These are phyloP conservation scores for Fulvia fulva DNA, from an alignment of 2,329 filamentous ascomycete species.

Conservation along the genomic window DNA sequence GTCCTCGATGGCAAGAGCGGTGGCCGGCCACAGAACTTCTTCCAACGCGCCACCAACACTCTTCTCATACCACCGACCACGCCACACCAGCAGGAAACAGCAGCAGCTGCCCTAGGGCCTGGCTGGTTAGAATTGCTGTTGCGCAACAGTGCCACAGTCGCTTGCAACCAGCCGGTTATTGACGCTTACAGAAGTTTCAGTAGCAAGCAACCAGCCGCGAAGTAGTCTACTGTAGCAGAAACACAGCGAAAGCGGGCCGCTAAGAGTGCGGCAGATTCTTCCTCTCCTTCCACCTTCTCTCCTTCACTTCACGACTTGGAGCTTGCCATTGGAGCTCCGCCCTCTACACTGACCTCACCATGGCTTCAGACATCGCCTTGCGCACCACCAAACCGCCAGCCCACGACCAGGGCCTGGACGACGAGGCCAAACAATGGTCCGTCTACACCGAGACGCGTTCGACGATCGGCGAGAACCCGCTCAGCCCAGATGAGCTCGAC, in stretches of 20 bases:
- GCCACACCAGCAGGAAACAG: no score
- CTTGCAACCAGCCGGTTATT: no score
- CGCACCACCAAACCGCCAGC: background rate
- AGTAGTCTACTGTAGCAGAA: background rate
- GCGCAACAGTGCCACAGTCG: no score
- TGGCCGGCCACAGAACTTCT: no score
- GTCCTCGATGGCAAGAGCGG: no score
- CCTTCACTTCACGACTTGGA: background rate
- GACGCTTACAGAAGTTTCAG: no score
- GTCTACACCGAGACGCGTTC: slow-evolving; percentile 30
- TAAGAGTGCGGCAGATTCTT: background rate
- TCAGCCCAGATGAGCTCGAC: slow-evolving; percentile 62
- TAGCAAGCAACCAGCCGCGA: no score
- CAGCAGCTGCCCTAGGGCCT: no score
- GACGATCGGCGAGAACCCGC: slow-evolving; percentile 45
- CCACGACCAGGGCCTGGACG: slow-evolving; percentile 18
- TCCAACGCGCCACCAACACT: no score
- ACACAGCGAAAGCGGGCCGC: background rate
- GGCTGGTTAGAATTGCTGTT: no score
- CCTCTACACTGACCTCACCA: slow-evolving; percentile 7
- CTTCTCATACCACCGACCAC: no score
- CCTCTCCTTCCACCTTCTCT: background rate
- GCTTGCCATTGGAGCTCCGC: background rate
- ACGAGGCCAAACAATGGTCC: slow-evolving; percentile 28
- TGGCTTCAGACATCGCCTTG: slow-evolving; percentile 16